Evolutionary conservation across 2,329 filamentous ascomycete genomes (phyloP), one percentile per base, ranked within the genome.

Genomic region (Aspergillus sclerotialis): DNA sequence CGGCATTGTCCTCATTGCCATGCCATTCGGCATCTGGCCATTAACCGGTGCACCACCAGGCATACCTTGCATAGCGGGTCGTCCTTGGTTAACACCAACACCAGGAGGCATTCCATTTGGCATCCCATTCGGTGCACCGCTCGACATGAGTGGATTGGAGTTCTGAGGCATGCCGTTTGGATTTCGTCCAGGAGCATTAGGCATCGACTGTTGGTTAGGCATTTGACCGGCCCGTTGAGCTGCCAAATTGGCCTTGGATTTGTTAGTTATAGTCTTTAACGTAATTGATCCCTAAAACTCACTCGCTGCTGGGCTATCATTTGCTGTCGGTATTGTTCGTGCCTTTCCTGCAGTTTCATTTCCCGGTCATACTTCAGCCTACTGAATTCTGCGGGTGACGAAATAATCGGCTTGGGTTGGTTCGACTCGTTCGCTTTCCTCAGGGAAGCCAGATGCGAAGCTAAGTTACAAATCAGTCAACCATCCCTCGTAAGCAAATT

Each of bases 321-420:
- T 55, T 84, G 79, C 51, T 77, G 73, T 37, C 82, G 75, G 48
- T 78, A 75, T 39, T 74, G 68, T 52, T 75, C 67, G 49, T 73
- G 68, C 38, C 68, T 66, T 57, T 77, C 73, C 37, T 70, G 65
- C 35, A 73, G 52, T 52, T 78, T 76, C 53, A 89, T 72, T 49
- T 96, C 90, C 28, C 86, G 78, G 54, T 96, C 90, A 64, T 83
- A 82, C 48, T 92, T 88, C 54, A 95, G 73, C 33, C 85, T 74
- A 54, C 89, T 95, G 57, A 95, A 94, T 46, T 96, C 87, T 49
- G 85, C 77, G 1, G 92, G 92, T 0, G 89, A 94, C 53, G 88
- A 74, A 32, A 75, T 73, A 11, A 68, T 70, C 25, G 61, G 67
- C 44, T 74, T 75, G 10, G 73, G 73, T 42, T 85, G 53, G 60